These are phyloP conservation scores for Pyrus bretschneideri DNA, from an alignment of 306 rosid species.

Conservation along the genomic window DNA sequence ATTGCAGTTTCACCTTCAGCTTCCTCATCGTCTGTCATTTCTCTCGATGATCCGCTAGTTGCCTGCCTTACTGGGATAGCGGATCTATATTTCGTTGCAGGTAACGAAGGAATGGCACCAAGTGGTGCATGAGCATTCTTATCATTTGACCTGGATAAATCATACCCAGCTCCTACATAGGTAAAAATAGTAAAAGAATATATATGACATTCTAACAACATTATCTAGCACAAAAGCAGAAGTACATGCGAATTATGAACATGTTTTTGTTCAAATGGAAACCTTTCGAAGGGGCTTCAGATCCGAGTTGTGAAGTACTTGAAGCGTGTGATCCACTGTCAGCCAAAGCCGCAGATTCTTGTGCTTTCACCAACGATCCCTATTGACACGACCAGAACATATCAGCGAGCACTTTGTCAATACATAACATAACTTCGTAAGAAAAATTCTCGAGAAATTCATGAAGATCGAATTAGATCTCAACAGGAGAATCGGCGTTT, in stretches of 20 bases:
- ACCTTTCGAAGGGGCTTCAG: constrained; percentile 59
- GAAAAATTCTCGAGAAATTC: not conserved
- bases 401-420: constrained; percentile 9
- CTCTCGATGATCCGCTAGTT: constrained; percentile 82
- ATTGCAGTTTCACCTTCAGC: constrained; percentile 69
- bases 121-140: constrained; percentile 38
- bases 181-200: constrained; percentile 22
- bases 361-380: constrained; percentile 51
- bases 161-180: constrained; percentile 53
- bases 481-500: not conserved
- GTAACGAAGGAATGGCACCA: constrained; percentile 35
- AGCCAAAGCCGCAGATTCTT: constrained; percentile 35
- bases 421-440: constrained; percentile 5
- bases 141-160: constrained; percentile 48
- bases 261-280: constrained; percentile 6
- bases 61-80: constrained; percentile 33
- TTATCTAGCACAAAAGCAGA: not conserved
- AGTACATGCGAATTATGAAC: not conserved
- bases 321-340: constrained; percentile 58
- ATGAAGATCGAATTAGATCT: not conserved
- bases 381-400: constrained; percentile 27
- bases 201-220: not conserved
- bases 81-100: constrained; percentile 33
- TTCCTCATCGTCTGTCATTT: constrained; percentile 77
- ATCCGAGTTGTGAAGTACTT: constrained; percentile 37